A percentile compares a stretch with the other conserved stretches of the same genome.
These are phyloP conservation scores for Guadua angustifolia DNA, from an alignment of 176 grass and related monocot genomes.

Conservation along the genomic window DNA sequence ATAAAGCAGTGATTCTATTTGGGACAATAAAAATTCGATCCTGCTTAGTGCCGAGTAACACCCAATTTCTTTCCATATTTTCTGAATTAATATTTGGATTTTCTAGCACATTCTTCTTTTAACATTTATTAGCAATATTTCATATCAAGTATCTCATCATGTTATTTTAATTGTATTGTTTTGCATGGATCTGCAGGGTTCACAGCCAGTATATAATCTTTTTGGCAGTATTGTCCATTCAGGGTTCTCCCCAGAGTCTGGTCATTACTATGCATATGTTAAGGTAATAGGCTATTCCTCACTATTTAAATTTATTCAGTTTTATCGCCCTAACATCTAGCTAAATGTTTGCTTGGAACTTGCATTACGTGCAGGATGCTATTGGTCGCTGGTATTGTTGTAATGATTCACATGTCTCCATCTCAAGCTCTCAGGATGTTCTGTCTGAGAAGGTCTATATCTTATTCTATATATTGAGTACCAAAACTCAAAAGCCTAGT, in stretches of 20 bases:
- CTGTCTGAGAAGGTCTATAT: conserved; percentile 97
- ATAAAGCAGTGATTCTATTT: neutral
- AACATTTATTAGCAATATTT: conserved; percentile 2
- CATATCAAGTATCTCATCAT: neutral
- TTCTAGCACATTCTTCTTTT: neutral
- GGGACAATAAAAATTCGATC: neutral
- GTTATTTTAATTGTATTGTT: conserved; percentile 43
- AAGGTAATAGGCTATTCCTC: conserved; percentile 60
- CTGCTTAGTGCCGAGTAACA: too few species aligned
- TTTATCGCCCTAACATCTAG: conserved; percentile 23
- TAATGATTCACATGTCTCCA: conserved; percentile 92
- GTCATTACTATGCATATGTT: conserved; percentile 99
- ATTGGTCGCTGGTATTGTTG: conserved; percentile 89
- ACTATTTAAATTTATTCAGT: conserved; percentile 35
- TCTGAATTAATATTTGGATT: neutral
- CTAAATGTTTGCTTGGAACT: conserved; percentile 23
- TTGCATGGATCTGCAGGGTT: conserved; percentile 61
- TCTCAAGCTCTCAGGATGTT: conserved; percentile 85
- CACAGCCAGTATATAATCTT: conserved; percentile 74
- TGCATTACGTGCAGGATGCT: conserved; percentile 72
- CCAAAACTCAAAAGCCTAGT: conserved; percentile 63
- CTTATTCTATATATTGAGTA: conserved; percentile 90
- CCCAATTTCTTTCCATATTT: neutral
- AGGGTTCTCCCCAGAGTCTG: conserved; percentile 84
- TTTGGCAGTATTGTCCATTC: conserved; percentile 93